Conservation (phyloP, 768 basidiomycete species). For the Leccinellum rugosiceps region DNA sequence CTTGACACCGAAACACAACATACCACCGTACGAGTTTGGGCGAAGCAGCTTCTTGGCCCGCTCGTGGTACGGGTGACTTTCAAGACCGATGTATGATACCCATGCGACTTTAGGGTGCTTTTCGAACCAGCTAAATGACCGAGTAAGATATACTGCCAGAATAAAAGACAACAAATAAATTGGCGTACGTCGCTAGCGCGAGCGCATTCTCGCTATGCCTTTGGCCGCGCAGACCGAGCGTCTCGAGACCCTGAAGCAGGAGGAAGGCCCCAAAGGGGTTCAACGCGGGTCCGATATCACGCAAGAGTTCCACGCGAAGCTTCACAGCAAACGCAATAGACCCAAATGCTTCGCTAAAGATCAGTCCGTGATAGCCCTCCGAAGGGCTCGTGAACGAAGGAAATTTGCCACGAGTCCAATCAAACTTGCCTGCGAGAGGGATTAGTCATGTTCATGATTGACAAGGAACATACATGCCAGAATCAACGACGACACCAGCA, state of each 20-base stretch:
- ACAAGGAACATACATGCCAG: slow-evolving; percentile 35
- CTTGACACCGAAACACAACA: slow-evolving; percentile 76
- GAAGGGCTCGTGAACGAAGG: slow-evolving; percentile 53
- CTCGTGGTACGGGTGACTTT: slow-evolving; percentile 56
- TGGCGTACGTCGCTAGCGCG: slow-evolving; percentile 40
- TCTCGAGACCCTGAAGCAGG: slow-evolving; percentile 59
- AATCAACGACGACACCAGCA: slow-evolving; percentile 59
- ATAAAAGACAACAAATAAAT: too few species aligned
- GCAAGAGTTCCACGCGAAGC: slow-evolving; percentile 48
- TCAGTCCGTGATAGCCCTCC: slow-evolving; percentile 55
- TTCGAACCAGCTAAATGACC: slow-evolving; percentile 46
- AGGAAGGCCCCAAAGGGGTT: slow-evolving; percentile 60
- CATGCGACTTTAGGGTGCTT: slow-evolving; percentile 64
- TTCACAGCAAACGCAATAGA: slow-evolving; percentile 49
- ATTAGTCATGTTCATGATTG: not conserved
- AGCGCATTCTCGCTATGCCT: slow-evolving; percentile 60
- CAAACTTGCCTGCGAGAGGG: slow-evolving; percentile 45
- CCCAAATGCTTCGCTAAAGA: slow-evolving; percentile 51
- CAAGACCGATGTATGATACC: slow-evolving; percentile 77
- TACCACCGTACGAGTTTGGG: slow-evolving; percentile 57
- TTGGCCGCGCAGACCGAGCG: slow-evolving; percentile 55
- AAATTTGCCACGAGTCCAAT: slow-evolving; percentile 54
- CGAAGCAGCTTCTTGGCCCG: slow-evolving; percentile 57
- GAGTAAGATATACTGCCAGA: not conserved
- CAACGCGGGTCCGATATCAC: slow-evolving; percentile 50